Base-by-base conservation (phyloP, 371 early-diverging fungal species). In the Rozella allomycis region DNA sequence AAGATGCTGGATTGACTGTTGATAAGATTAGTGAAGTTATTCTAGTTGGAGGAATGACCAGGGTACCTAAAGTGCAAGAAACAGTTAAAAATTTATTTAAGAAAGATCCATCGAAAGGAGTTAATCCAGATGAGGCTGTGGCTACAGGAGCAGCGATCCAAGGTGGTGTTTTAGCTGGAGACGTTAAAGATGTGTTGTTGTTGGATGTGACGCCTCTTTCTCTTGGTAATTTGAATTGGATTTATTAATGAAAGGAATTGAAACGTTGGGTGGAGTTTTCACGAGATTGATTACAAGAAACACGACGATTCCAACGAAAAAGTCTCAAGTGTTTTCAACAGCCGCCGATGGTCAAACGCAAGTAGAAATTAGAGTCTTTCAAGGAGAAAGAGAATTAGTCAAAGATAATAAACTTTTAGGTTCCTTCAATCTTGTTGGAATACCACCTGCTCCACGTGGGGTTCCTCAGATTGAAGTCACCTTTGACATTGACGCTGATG, bases 81-180 rank as follows among this genome's bases (percentile, higher is more conserved):
- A 70, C 79, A 1, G 96, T 97, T 51, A 78, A 79, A 56, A 37
- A 48, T 17, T 58, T 84, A 37, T 97, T 97, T 51, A 78, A 79
- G 25, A 71, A 70, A 19, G 81, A 88, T 26, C 93, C 96, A 10
- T 69, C 72, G 52, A 82, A 81, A 60, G 66, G 72, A 33, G 87
- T 97, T 46, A 87, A 97, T 64, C 98, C 99, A 14, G 99, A 98
- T 50, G 96, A 96, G 55, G 97, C 97, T 23, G 97, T 97, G 17
- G 97, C 99, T 31, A 73, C 86, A 41, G 97, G 99, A 45, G 99
- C 99, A 33, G 88, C 97, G 33, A 76, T 97, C 42, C 97, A 97
- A 41, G 97, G 88, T 46, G 97, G 94, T 57, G 90, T 96, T 25
- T 54, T 97, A 23, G 73, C 86, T 32, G 97, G 97, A 38, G 75